These are phyloP conservation scores for barley (Hordeum vulgare) DNA, from an alignment of 176 grass and related monocot genomes.

Conservation along the genomic window DNA sequence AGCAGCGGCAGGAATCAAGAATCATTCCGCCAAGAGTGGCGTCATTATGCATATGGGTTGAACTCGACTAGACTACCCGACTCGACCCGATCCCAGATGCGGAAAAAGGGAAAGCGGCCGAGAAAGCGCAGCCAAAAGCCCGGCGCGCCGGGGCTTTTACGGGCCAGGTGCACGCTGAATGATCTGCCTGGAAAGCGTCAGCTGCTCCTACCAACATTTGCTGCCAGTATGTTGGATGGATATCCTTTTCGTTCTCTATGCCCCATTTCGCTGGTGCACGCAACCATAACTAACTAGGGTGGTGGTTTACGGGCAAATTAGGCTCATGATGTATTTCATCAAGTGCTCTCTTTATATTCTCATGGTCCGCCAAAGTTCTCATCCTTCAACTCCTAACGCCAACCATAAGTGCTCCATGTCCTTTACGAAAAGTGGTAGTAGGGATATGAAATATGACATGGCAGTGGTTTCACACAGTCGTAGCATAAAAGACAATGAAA, in stretches of 20 bases:
- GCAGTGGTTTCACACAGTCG: no score
- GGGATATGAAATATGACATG: no score
- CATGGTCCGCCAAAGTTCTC: not conserved
- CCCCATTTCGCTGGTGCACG: not conserved
- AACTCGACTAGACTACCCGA: not conserved
- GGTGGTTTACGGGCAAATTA: not conserved
- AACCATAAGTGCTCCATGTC: no score
- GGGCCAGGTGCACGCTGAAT: conserved; percentile 44
- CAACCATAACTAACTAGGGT: not conserved
- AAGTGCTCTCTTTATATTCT: not conserved
- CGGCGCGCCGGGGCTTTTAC: conserved; percentile 14
- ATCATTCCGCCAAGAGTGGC: conserved; percentile 16
- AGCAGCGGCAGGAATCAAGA: conserved; percentile 8
- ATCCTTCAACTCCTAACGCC: not conserved
- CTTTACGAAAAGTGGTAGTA: no score
- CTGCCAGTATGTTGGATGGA: not conserved
- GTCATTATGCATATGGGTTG: conserved; percentile 24
- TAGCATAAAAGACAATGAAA: not conserved
- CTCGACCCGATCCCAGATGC: not conserved
- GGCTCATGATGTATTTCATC: not conserved
- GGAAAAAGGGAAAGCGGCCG: not conserved
- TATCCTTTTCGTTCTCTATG: not conserved
- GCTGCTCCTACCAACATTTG: not conserved
- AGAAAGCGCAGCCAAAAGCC: conserved; percentile 24
- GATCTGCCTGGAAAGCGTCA: conserved; percentile 34